Evolutionary conservation across 2,329 filamentous ascomycete genomes (phyloP), one percentile per base, ranked within the genome.

Genomic region (Verticillium zaregamsianum): DNA sequence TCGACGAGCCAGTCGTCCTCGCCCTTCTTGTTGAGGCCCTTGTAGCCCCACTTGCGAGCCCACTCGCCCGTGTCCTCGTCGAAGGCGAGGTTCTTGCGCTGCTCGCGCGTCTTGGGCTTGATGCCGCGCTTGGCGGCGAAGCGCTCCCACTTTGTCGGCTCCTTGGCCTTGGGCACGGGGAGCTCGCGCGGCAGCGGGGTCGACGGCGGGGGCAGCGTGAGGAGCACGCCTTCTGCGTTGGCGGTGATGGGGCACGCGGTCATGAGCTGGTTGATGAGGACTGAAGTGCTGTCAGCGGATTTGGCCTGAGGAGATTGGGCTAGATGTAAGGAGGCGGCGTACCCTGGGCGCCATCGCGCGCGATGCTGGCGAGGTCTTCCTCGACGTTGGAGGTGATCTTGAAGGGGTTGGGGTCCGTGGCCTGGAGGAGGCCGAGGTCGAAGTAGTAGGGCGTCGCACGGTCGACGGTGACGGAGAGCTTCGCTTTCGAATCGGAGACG

Each of bases 41-140:
- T 90, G 80, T 95, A 97, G 0, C 95, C 95, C 92, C 94, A 99
- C 77, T 93, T 93, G 65, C 91, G 90, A 73, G 92, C 90, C 92
- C 93, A 98, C 74, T 95, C 91, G 67, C 91, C 90, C 35, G 81
- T 90, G 63, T 83, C 87, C 77, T 96, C 91, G 76, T 98, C 92
- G 75, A 89, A 98, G 61, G 90, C 87, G 69, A 93, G 79, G 79
- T 97, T 84, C 77, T 82, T 76, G 65, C 87, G 84, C 76, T 88
- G 83, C 73, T 95, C 92, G 67, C 90, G 86, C 67, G 86, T 90
- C 85, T 93, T 96, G 77, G 88, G 87, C 80, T 90, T 91, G 79
- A 99, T 98, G 61, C 95, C 95, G 84, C 97, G 96, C 86, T 96
- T 96, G 76, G 88, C 90, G 55, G 95, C 95, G 80, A 99, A 99